These are phyloP conservation scores for Peronospora destructor DNA, from an alignment of 352 stramenopile species.

Conservation along the genomic window DNA sequence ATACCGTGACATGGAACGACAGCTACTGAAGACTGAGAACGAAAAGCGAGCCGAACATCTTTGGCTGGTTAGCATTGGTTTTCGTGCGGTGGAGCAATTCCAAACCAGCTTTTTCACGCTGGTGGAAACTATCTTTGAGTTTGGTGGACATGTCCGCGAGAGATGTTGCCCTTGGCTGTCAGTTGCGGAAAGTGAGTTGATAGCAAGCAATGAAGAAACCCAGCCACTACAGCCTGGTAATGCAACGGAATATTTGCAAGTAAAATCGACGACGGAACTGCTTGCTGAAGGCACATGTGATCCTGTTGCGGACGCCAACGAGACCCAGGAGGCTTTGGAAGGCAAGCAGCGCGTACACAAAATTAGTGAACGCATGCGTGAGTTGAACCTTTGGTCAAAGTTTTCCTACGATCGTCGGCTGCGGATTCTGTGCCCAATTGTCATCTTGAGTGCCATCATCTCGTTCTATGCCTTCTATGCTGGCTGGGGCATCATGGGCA, in stretches of 20 bases:
- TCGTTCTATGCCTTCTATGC: slow-evolving; percentile 76
- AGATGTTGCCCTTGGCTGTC: slow-evolving; percentile 10
- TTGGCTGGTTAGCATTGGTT: slow-evolving; percentile 80
- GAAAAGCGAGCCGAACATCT: slow-evolving; percentile 79
- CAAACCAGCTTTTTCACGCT: slow-evolving; percentile 53
- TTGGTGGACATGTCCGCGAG: slow-evolving; percentile 14
- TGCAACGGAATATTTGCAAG: slow-evolving; percentile 10
- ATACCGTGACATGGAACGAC: slow-evolving; percentile 65
- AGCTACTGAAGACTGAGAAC: slow-evolving; percentile 64
- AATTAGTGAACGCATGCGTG: slow-evolving; percentile 36
- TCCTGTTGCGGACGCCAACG: slow-evolving; percentile 40
- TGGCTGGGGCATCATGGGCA: slow-evolving; percentile 78
- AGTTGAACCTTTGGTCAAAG: slow-evolving; percentile 72
- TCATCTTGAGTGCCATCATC: slow-evolving; percentile 74
- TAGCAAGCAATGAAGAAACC: slow-evolving; percentile 20
- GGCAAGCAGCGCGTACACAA: slow-evolving; percentile 48
- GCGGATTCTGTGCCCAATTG: slow-evolving; percentile 55
- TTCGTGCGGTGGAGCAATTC: slow-evolving; percentile 69
- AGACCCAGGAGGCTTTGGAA: slow-evolving; percentile 52
- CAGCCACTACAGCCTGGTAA: slow-evolving; percentile 19
- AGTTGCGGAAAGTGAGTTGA: slow-evolving; percentile 2
- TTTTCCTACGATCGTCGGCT: slow-evolving; percentile 67
- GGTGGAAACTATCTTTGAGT: slow-evolving; percentile 35
- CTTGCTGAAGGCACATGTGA: slow-evolving; percentile 15
- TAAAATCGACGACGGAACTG: background rate